phyloP scores from a whole-genome alignment of 1,284 basidiomycete species.

The Taiwanofungus camphoratus region DNA sequence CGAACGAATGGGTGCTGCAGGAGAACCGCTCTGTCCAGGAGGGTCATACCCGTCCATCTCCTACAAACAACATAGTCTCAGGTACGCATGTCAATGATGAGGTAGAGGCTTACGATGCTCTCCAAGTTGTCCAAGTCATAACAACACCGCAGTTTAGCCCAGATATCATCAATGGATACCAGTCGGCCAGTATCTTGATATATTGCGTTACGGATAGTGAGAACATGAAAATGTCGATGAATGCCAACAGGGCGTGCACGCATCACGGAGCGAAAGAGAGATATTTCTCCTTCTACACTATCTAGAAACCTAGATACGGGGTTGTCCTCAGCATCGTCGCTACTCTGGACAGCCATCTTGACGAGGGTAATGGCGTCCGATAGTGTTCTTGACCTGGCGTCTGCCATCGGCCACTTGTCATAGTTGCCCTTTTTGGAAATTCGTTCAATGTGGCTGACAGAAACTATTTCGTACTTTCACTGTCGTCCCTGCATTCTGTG shows the following conservation, averaged over 20 bases:
- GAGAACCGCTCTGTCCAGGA: slow-evolving; percentile 39
- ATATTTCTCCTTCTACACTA: slow-evolving; percentile 72
- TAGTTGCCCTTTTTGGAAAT: too few relatives aligned
- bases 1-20: slow-evolving; percentile 47
- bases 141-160: slow-evolving; percentile 65
- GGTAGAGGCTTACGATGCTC: slow-evolving; percentile 47
- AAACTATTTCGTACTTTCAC: too few relatives aligned
- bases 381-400: too few relatives aligned
- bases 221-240: slow-evolving; percentile 73
- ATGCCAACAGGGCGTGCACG: slow-evolving; percentile 73
- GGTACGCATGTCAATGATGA: slow-evolving; percentile 10
- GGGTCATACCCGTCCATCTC: slow-evolving; percentile 62
- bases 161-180: slow-evolving; percentile 61
- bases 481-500: too few relatives aligned
- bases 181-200: slow-evolving; percentile 61
- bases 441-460: too few relatives aligned
- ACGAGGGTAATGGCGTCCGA: neutral
- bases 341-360: slow-evolving; percentile 9
- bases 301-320: slow-evolving; percentile 40
- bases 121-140: slow-evolving; percentile 80
- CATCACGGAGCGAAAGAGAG: slow-evolving; percentile 75
- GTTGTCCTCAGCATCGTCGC: slow-evolving; percentile 9
- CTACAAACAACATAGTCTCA: slow-evolving; percentile 29
- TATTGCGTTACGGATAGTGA: slow-evolving; percentile 68
- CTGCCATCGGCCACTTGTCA: too few relatives aligned